Evolutionary conservation across 2,329 filamentous ascomycete genomes (phyloP).

Genomic region (Diaporthe caulivora): DNA sequence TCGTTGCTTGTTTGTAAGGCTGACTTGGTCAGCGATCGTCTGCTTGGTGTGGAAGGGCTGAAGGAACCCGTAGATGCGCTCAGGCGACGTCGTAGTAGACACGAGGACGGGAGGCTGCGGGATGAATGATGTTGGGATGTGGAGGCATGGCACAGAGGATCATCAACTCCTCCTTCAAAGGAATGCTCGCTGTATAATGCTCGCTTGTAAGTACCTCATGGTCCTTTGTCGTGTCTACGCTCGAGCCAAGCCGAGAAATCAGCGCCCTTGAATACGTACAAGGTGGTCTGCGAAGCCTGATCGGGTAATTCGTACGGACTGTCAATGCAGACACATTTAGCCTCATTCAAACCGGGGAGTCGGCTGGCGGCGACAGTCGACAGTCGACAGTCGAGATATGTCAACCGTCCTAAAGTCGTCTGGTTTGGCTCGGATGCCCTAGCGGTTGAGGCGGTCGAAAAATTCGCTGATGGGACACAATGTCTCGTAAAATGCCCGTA

Average conservation of each 20-base stretch:
- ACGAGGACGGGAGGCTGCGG: conserved; percentile 1
- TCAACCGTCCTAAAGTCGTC: background rate
- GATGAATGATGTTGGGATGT: conserved; percentile 17
- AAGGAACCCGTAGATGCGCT: background rate
- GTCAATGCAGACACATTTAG: background rate
- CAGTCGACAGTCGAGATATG: background rate
- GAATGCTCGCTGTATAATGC: conserved; percentile 12
- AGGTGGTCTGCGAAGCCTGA: background rate
- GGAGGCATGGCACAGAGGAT: background rate
- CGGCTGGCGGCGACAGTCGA: background rate
- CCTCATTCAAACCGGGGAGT: background rate
- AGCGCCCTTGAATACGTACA: conserved; percentile 1
- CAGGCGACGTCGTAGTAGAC: background rate
- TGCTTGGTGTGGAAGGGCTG: background rate
- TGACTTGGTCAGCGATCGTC: background rate
- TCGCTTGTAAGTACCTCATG: background rate
- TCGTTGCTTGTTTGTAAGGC: background rate
- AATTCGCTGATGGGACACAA: background rate
- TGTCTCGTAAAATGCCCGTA: background rate
- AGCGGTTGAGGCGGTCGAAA: background rate
- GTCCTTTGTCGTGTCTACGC: background rate
- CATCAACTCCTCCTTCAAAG: conserved; percentile 6
- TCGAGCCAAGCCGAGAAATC: background rate
- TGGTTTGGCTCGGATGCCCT: background rate
- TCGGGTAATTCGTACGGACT: background rate